Evolutionary conservation across 2,329 filamentous ascomycete species (phyloP).

Genomic region (Plenodomus tracheiphilus): DNA sequence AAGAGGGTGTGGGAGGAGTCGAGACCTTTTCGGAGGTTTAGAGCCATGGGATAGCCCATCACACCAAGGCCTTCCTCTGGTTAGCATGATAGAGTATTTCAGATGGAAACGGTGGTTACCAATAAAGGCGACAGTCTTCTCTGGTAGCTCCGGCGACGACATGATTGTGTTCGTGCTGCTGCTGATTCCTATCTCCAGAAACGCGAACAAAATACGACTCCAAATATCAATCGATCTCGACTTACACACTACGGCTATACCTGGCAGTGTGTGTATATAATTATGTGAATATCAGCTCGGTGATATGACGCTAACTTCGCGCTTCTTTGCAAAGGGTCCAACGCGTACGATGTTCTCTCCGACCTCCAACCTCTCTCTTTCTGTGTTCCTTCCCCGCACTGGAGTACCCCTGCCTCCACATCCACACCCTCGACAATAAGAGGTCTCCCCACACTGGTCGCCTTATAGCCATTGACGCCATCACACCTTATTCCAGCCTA

Average conservation of each 20-base stretch:
- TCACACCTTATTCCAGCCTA: neutral
- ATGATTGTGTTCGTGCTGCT: constrained; percentile 12
- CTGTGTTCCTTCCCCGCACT: constrained; percentile 9
- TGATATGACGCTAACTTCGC: neutral
- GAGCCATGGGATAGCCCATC: constrained; percentile 50
- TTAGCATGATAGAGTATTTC: no score
- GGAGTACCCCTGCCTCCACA: constrained; percentile 8
- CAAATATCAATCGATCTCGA: no score
- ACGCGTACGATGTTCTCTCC: neutral
- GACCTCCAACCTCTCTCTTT: neutral
- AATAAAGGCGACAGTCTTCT: constrained; percentile 30
- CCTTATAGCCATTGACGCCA: neutral
- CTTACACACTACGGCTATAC: no score
- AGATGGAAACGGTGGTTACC: no score
- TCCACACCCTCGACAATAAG: neutral
- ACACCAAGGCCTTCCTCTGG: constrained; percentile 40
- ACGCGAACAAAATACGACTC: no score
- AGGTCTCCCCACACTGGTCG: neutral
- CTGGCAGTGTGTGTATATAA: no score
- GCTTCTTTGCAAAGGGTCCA: neutral
- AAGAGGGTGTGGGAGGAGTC: constrained; percentile 34
- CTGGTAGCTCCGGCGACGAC: constrained; percentile 20
- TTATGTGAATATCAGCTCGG: no score
- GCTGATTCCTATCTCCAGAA: no score
- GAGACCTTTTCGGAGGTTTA: constrained; percentile 46